Evolutionary conservation across 2,329 filamentous ascomycete genomes (phyloP).

Genomic region (Tolypocladium inflatum): DNA sequence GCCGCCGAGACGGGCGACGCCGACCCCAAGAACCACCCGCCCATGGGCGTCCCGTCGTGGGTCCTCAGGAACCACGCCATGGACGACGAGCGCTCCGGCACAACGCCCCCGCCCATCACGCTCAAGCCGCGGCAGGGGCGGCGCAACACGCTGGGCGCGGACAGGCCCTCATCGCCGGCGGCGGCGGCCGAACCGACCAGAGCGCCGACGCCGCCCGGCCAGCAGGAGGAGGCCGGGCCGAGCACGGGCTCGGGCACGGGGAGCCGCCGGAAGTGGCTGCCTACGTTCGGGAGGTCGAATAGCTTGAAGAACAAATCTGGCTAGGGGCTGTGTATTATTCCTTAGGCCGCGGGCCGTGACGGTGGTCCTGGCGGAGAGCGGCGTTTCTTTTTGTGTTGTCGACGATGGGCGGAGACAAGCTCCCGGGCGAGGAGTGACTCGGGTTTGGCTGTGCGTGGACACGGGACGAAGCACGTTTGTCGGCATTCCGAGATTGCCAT

Average conservation of each 20-base stretch:
- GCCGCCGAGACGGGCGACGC: conserved; percentile 1
- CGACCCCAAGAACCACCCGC: conserved; percentile 11
- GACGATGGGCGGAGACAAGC: too few relatives aligned
- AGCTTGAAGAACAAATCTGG: conserved; percentile 11
- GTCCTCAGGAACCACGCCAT: conserved; percentile 20
- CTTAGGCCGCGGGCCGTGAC: background rate
- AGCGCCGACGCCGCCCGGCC: background rate
- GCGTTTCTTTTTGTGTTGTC: background rate
- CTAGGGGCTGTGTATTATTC: conserved; percentile 5
- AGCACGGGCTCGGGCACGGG: conserved; percentile 14
- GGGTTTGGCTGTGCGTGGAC: background rate
- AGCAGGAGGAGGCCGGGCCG: background rate
- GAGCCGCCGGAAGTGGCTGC: conserved; percentile 25
- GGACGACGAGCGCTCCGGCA: conserved; percentile 36
- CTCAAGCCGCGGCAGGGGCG: conserved; percentile 29
- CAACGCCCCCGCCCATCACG: conserved; percentile 48
- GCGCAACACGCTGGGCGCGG: conserved; percentile 15
- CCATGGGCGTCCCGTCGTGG: conserved; percentile 31
- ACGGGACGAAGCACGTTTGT: background rate
- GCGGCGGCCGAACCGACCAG: background rate
- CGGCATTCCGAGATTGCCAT: too few relatives aligned
- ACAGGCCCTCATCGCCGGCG: conserved; percentile 6
- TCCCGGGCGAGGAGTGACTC: too few relatives aligned
- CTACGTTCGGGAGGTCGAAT: conserved; percentile 18
- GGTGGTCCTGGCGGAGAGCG: background rate